Evolutionary conservation across 2,329 filamentous ascomycete genomes (phyloP), one percentile per base, ranked within the genome.

Genomic region (Talaromyces sp.): DNA sequence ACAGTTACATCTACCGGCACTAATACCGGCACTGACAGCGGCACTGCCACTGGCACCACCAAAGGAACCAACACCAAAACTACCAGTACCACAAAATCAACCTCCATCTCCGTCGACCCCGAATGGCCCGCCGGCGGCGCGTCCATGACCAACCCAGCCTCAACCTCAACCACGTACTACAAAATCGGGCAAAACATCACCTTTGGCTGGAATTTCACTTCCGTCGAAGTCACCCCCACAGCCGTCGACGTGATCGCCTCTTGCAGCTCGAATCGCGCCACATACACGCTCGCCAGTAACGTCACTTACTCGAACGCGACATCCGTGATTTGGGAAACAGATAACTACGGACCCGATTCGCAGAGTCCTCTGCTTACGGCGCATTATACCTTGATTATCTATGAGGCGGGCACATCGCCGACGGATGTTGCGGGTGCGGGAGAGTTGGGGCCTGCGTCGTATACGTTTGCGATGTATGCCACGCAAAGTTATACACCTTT

Each of bases 201-300:
- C 0, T 88, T 90, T 69, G 83, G 80, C 22, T 90, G 88, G 87
- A 90, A 90, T 76, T 90, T 89, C 76, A 90, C 88, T 14, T 87
- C 85, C 11, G 78, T 90, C 27, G 82, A 80, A 22, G 80, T 84
- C 19, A 86, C 85, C 0, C 88, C 88, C 0, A 80, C 81, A 1
- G 82, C 81, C 50, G 79, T 90, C 70, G 86, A 90, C 69, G 82
- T 90, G 43, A 76, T 89, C 50, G 87, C 88, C 1, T 84, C 83
- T 11, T 89, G 87, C 80, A 82, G 81, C 41, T 74, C 80, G 66
- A 89, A 89, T 76, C 78, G 82, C 65, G 81, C 81, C 56, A 85
- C 82, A 43, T 90, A 89, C 73, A 89, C 87, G 22, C 82, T 90
- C 66, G 80, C 86, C 16, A 73, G 80, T 66, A 90, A 90, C 76